A percentile compares a stretch with the other conserved stretches of the same genome.
phyloP scores from a whole-genome alignment of 2,329 filamentous ascomycete species.

The Penicillium sp. region DNA sequence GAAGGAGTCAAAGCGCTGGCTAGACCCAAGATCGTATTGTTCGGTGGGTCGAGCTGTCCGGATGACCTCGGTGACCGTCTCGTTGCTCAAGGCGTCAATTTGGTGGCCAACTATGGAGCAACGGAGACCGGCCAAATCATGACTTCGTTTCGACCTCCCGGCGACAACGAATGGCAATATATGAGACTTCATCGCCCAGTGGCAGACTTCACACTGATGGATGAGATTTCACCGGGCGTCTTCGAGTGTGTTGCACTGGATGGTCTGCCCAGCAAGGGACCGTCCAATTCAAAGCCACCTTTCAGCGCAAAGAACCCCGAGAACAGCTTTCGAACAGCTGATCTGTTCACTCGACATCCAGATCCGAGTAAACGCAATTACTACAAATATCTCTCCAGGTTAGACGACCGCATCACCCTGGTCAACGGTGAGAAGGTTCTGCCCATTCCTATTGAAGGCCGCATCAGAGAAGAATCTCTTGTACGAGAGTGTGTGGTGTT shows the following conservation, averaged over 20 bases:
- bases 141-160: constrained; percentile 50
- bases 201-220: constrained; percentile 38
- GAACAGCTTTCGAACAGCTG: constrained; percentile 55
- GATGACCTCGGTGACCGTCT: constrained; percentile 53
- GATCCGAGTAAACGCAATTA: constrained; percentile 34
- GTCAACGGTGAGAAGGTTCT: constrained; percentile 48
- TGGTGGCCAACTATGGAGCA: constrained; percentile 40
- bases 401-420: constrained; percentile 45
- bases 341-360: constrained; percentile 44
- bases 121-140: constrained; percentile 58
- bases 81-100: constrained; percentile 47
- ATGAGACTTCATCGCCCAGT: constrained; percentile 41
- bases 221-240: constrained; percentile 33
- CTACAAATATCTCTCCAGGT: constrained; percentile 39
- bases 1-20: constrained; percentile 47
- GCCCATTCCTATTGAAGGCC: constrained; percentile 48
- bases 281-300: constrained; percentile 40
- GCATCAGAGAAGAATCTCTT: constrained; percentile 47
- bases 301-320: constrained; percentile 36
- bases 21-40: constrained; percentile 48
- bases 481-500: constrained; percentile 56
- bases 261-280: constrained; percentile 34
- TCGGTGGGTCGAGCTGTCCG: constrained; percentile 52
- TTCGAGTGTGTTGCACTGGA: constrained; percentile 35
- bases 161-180: constrained; percentile 58